A percentile compares a stretch with the other conserved stretches of the same genome.
Conservation (phyloP, 1,284 basidiomycete genomes). For the Phellopilus nigrolimitatus region DNA sequence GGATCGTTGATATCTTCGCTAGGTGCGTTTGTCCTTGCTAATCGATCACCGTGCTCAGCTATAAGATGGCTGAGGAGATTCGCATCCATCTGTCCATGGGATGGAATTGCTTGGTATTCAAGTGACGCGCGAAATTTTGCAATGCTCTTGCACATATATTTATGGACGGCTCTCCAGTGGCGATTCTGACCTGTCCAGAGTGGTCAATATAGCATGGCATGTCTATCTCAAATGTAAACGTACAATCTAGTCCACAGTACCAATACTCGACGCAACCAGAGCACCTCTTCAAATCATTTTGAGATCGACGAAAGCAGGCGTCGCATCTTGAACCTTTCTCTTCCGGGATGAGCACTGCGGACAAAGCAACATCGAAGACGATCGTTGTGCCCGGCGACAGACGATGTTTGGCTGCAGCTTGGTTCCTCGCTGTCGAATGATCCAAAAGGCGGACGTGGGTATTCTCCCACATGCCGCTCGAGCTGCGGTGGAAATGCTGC, state of each 20-base stretch:
- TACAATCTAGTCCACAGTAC: constrained; percentile 65
- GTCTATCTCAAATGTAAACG: constrained; percentile 22
- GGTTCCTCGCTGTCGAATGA: constrained; percentile 46
- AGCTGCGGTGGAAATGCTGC: background rate
- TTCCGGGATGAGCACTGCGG: constrained; percentile 44
- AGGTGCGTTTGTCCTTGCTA: background rate
- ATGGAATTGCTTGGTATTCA: constrained; percentile 42
- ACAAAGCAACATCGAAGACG: constrained; percentile 39
- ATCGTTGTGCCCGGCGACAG: constrained; percentile 44
- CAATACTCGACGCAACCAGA: constrained; percentile 62
- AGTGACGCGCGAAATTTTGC: constrained; percentile 41
- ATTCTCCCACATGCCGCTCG: constrained; percentile 7
- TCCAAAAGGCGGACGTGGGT: constrained; percentile 32
- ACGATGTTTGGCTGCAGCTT: constrained; percentile 37
- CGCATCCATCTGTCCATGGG: constrained; percentile 54
- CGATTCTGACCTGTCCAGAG: constrained; percentile 54
- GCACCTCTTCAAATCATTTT: constrained; percentile 42
- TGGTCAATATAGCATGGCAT: background rate
- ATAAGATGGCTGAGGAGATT: constrained; percentile 59
- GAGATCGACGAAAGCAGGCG: constrained; percentile 40
- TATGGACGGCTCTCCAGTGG: constrained; percentile 63
- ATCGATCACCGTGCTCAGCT: constrained; percentile 30
- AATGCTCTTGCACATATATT: constrained; percentile 55
- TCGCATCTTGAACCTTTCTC: constrained; percentile 66
- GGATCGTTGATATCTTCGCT: constrained; percentile 26